These are phyloP conservation scores for Orbilia blumenaviensis DNA, from an alignment of 2,329 filamentous ascomycete genomes.

Conservation along the genomic window DNA sequence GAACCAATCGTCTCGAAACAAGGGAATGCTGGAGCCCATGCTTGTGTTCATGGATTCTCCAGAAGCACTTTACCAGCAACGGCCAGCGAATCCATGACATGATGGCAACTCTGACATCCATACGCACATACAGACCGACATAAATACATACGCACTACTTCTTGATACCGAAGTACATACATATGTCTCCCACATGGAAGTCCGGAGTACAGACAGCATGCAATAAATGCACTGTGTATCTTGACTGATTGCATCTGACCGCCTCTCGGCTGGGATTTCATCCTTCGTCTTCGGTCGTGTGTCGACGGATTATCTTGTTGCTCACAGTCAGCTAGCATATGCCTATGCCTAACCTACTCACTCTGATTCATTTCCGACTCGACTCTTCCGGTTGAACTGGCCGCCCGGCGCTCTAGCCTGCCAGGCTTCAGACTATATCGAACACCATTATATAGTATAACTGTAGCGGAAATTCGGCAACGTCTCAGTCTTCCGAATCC, in stretches of 20 bases:
- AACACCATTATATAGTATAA: too few relatives aligned
- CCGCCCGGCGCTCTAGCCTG: constrained; percentile 9
- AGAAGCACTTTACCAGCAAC: constrained; percentile 9
- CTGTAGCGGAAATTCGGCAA: too few relatives aligned
- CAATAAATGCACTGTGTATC: neutral
- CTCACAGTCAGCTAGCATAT: too few relatives aligned
- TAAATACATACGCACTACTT: neutral
- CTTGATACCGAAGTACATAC: too few relatives aligned
- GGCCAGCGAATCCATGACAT: constrained; percentile 10
- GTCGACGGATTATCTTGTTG: constrained; percentile 30
- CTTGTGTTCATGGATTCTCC: constrained; percentile 39
- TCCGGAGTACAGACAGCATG: neutral
- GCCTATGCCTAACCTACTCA: too few relatives aligned
- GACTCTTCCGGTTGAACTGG: neutral
- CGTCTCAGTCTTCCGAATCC: neutral
- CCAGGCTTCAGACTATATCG: constrained; percentile 10
- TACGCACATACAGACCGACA: neutral
- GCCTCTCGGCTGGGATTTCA: neutral
- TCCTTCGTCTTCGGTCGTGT: constrained; percentile 23
- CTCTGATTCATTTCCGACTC: neutral
- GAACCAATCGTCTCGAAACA: constrained; percentile 38
- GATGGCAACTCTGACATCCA: constrained; percentile 5
- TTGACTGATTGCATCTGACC: constrained; percentile 46
- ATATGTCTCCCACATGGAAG: neutral
- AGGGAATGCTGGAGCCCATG: constrained; percentile 19